Evolutionary conservation across 1,139 yeast genomes (phyloP).

Genomic region (Blastobotrys buckinghamii): DNA sequence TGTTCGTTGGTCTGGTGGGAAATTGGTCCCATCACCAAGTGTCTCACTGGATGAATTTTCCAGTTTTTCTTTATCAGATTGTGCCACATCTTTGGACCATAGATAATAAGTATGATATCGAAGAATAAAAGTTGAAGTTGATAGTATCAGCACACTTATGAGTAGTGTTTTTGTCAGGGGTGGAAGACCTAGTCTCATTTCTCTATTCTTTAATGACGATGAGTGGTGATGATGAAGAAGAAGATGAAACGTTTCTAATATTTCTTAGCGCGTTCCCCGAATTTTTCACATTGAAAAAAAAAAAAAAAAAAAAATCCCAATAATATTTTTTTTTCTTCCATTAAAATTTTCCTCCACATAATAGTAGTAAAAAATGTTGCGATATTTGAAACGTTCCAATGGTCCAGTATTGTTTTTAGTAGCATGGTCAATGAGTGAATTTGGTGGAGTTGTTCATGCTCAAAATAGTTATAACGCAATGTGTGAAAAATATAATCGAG

Average conservation of each 20-base stretch:
- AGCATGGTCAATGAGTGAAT: slow-evolving; percentile 17
- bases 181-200: slow-evolving; percentile 32
- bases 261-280: too few relatives aligned
- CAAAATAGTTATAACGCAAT: slow-evolving; percentile 14
- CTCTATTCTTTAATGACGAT: too few relatives aligned
- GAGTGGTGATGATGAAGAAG: too few relatives aligned
- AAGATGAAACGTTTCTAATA: too few relatives aligned
- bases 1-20: slow-evolving; percentile 16
- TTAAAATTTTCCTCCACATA: neutral
- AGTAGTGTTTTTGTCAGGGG: slow-evolving; percentile 37
- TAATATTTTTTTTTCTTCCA: too few relatives aligned
- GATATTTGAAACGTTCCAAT: neutral
- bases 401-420: slow-evolving; percentile 15
- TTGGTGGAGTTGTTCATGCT: slow-evolving; percentile 17
- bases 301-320: neutral
- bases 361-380: slow-evolving; percentile 1
- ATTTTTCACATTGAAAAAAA: neutral
- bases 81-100: slow-evolving; percentile 14
- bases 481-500: slow-evolving; percentile 9
- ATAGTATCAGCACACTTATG: slow-evolving; percentile 28
- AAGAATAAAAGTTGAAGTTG: slow-evolving; percentile 32
- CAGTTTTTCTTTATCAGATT: slow-evolving; percentile 7
- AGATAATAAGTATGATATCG: slow-evolving; percentile 30
- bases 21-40: slow-evolving; percentile 14
- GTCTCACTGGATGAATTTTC: slow-evolving; percentile 11